Evolutionary conservation across 805 yeast genomes (phyloP), one percentile per base, ranked within the genome.

Genomic region (Kodamaea fukazawae): DNA sequence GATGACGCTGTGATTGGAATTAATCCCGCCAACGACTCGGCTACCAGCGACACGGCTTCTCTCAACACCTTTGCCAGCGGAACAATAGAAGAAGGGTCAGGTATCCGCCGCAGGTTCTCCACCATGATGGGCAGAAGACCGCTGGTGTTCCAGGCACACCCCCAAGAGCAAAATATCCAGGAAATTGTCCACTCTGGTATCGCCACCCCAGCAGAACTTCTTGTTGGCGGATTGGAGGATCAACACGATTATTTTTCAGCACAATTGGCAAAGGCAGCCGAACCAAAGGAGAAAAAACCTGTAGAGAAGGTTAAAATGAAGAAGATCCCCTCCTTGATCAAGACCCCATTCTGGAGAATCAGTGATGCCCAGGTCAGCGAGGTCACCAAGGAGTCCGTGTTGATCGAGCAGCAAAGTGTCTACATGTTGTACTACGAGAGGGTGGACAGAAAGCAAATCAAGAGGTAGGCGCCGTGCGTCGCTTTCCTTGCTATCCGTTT

Each of bases 391-490:
- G 60, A 65, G 0, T 79, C 81, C 11, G 85, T 90, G 1, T 62
- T 86, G 30, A 68, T 64, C 40, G 96, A 88, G 52, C 77, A 78
- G 22, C 69, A 78, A 20, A 87, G 85, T n/a, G 96, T 79, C 1
- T 91, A 91, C 60, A 76, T 91, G 84, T 63, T 91, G 38, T 83
- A 86, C 53, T 93, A 86, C 55, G 96, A 90, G 56, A 63, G 76
- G 43, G 62, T 70, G 14, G 75, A 46, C 26, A 36, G 47, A n/a
- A 43, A 38, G 27, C 47, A 43, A 27, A 41, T 46, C 31, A 46
- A 41, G 42, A 26, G 29, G 11, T 36, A 22, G 15, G n/a, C n/a
- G n/a, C n/a, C n/a, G n/a, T n/a, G n/a, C n/a, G n/a, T n/a, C n/a
- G n/a, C n/a, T n/a, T n/a, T n/a, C n/a, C n/a, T n/a, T n/a, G n/a